Conservation (phyloP, 1,284 basidiomycete genomes). For the Coriolopsis trogii region DNA sequence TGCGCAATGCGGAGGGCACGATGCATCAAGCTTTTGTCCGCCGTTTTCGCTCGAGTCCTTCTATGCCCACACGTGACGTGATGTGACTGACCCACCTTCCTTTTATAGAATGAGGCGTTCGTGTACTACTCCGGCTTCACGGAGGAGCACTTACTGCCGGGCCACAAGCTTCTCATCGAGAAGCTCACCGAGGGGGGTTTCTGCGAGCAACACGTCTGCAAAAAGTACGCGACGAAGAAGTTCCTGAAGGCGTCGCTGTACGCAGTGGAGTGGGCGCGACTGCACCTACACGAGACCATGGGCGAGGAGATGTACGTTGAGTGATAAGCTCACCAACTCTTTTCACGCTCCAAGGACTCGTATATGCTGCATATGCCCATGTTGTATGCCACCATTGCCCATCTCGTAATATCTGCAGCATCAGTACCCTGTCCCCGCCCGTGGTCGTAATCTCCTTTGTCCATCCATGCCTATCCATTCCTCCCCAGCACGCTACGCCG, state of each 20-base stretch:
- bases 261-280: constrained; percentile 69
- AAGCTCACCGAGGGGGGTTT: constrained; percentile 85
- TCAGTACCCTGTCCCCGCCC: constrained; percentile 11
- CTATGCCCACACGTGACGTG: constrained; percentile 52
- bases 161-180: constrained; percentile 84
- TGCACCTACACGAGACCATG: constrained; percentile 33
- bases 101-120: constrained; percentile 81
- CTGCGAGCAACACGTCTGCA: constrained; percentile 86
- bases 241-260: constrained; percentile 87
- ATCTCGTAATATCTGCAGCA: constrained; percentile 1
- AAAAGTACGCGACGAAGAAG: constrained; percentile 97
- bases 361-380: constrained; percentile 25
- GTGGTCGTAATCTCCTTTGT: constrained; percentile 24
- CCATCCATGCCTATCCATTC: constrained; percentile 17
- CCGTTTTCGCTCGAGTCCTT: constrained; percentile 15
- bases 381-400: constrained; percentile 20
- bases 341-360: constrained; percentile 15
- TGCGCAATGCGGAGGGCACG: constrained; percentile 29
- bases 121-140: constrained; percentile 94
- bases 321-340: constrained; percentile 25
- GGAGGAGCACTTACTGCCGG: constrained; percentile 86
- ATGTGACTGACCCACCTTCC: constrained; percentile 30
- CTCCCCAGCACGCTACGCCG: constrained; percentile 18
- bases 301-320: constrained; percentile 54
- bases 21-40: constrained; percentile 28